Evolutionary conservation across 495 filamentous ascomycete genomes (phyloP).

Genomic region (Xylaria cubensis): DNA sequence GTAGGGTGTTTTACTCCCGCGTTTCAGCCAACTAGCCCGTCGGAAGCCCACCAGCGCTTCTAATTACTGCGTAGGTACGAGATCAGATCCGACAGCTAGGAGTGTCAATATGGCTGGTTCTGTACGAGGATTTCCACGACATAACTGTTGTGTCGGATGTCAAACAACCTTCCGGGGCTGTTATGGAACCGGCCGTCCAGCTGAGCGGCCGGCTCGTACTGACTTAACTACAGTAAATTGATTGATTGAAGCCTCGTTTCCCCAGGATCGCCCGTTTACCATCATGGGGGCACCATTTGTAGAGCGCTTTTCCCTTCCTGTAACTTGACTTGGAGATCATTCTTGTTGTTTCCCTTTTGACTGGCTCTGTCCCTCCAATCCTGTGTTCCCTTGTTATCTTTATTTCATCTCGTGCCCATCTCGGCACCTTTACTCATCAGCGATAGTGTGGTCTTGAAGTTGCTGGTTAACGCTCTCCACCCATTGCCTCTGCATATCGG

Average conservation of each 20-base stretch:
- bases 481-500: slow-evolving; percentile 5
- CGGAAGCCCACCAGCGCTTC: background rate
- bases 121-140: slow-evolving; percentile 5
- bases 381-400: background rate
- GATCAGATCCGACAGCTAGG: background rate
- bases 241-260: slow-evolving; percentile 15
- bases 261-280: slow-evolving; percentile 21
- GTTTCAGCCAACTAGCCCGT: slow-evolving; percentile 16
- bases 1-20: slow-evolving; percentile 16
- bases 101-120: background rate
- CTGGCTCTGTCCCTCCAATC: background rate
- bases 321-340: background rate
- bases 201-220: slow-evolving; percentile 14
- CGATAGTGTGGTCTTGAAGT: slow-evolving; percentile 13
- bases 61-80: background rate
- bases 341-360: slow-evolving; percentile 9
- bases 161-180: slow-evolving; percentile 16
- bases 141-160: background rate
- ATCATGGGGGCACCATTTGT: background rate
- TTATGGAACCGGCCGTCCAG: slow-evolving; percentile 11
- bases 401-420: slow-evolving; percentile 8
- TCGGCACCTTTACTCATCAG: background rate
- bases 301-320: background rate
- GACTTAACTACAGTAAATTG: background rate
- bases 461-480: slow-evolving; percentile 4